These are phyloP conservation scores for Candida chauliodis DNA, from an alignment of 805 yeast genomes.

Conservation along the genomic window DNA sequence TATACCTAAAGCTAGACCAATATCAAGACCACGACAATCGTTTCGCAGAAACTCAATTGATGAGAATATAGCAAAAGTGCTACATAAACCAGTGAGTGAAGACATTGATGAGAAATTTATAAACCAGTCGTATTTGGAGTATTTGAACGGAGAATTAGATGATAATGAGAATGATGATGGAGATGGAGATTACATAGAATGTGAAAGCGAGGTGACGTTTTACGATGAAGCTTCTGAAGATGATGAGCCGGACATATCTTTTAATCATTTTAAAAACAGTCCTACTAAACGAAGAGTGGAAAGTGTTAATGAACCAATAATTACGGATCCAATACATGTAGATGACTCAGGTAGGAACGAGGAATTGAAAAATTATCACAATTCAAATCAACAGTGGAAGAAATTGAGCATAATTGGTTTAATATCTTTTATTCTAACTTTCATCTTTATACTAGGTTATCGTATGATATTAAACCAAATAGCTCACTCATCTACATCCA, in stretches of 20 bases:
- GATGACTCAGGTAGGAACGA: background rate
- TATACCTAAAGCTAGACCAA: constrained; percentile 38
- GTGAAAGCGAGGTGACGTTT: constrained; percentile 2
- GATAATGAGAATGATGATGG: constrained; percentile 10
- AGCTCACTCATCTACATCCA: background rate
- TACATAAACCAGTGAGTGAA: constrained; percentile 3
- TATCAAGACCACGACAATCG: constrained; percentile 14
- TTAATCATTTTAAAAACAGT: background rate
- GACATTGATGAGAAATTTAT: constrained; percentile 7
- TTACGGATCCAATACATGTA: background rate
- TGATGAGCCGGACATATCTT: constrained; percentile 3
- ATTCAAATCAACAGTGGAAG: no score
- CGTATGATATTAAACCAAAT: background rate
- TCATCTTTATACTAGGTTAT: background rate
- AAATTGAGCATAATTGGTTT: background rate
- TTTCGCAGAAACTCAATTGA: background rate
- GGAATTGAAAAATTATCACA: no score
- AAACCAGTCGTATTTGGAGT: constrained; percentile 6
- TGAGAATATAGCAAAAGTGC: constrained; percentile 10
- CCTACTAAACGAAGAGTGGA: background rate
- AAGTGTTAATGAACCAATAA: background rate
- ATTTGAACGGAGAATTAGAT: background rate
- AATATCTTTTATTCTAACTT: background rate
- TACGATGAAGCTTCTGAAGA: constrained; percentile 7
- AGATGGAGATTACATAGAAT: constrained; percentile 9